Base-by-base conservation (phyloP, 352 stramenopile genomes). In the Globisporangium ultimum region DNA sequence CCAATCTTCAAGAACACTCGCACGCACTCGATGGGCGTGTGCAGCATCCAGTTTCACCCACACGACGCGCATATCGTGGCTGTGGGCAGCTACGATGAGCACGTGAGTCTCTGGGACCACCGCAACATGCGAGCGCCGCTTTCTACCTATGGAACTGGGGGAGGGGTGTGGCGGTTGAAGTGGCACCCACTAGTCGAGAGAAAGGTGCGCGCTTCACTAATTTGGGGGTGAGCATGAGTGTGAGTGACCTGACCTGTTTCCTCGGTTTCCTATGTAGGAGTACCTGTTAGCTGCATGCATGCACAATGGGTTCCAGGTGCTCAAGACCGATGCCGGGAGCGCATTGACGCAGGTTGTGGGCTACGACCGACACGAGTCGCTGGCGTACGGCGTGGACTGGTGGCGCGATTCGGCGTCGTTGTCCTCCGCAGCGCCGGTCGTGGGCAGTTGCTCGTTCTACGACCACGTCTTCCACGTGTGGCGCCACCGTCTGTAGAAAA, bases 371-470 rank as follows among this genome's bases (percentile, higher is more conserved):
- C 85, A 95, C 58, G 64, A 75, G 46, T 95, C 85, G 53, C 75
- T 95, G n/a, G 85, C 85, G 7, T 95, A 95, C 46, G 85, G 85
- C 47, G 81, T 91, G 20, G 85, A 95, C 63, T 95, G 85, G 85
- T 93, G 81, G 81, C 59, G 70, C 32, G 64, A 87, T 42, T 65
- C 74, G 4, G 10, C 22, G 13, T 72, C 72, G 13, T 58, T 91
- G 18, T 22, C 43, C 8, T 74, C 72, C 17, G 50, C 67, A 0
- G 56, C 65, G 41, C 82, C 78, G 0, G 75, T 91, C 7, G 57
- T 95, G 17, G 83, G 76, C 17, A 92, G 81, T 32, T 85, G 74
- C 49, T 93, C 85, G 42, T 95, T 95, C 66, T 93, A 95, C 70
- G 81, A 95, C 48, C 80, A 84, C 53, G 45, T 46, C 28, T 95